Conservation (phyloP, 148 eudicot species). For the Cornus kousa region DNA sequence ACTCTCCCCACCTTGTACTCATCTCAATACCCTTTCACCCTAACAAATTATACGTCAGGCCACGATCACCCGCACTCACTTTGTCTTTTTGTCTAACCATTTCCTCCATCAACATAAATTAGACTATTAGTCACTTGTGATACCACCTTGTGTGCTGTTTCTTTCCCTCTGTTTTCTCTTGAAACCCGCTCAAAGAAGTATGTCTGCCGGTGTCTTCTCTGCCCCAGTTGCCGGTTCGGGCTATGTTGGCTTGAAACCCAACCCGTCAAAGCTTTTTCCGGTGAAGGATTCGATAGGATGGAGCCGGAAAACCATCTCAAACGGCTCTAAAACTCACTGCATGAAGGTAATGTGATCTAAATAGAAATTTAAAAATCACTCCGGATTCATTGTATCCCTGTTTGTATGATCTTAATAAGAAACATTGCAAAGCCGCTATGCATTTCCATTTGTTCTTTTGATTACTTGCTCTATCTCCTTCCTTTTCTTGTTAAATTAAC, state of each 20-base stretch:
- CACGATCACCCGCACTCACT: not conserved
- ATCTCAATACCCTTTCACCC: not conserved
- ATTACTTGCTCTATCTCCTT: not conserved
- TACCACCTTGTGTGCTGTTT: not conserved
- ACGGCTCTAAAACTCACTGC: conserved; percentile 34
- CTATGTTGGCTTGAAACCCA: conserved; percentile 22
- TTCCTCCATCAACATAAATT: not conserved
- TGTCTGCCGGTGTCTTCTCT: conserved; percentile 30
- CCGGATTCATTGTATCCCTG: not conserved
- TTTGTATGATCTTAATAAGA: not conserved
- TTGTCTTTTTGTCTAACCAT: conserved; percentile 16
- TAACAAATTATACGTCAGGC: conserved; percentile 11
- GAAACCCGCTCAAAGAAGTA: not conserved
- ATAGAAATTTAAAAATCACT: not conserved
- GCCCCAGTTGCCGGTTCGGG: conserved; percentile 21
- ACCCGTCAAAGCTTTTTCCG: conserved; percentile 18
- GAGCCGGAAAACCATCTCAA: conserved; percentile 39
- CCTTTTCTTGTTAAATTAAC: not conserved
- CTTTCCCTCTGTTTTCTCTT: not conserved
- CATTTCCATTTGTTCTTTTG: not conserved
- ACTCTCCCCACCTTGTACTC: conserved; percentile 9
- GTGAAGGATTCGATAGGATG: conserved; percentile 28
- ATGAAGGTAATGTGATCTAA: conserved; percentile 32
- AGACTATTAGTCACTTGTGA: not conserved
- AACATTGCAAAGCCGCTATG: not conserved